A percentile compares a stretch with the other conserved stretches of the same genome.
Evolutionary conservation across 2,329 filamentous ascomycete genomes (phyloP).

Genomic region (Verticillium nubilum): DNA sequence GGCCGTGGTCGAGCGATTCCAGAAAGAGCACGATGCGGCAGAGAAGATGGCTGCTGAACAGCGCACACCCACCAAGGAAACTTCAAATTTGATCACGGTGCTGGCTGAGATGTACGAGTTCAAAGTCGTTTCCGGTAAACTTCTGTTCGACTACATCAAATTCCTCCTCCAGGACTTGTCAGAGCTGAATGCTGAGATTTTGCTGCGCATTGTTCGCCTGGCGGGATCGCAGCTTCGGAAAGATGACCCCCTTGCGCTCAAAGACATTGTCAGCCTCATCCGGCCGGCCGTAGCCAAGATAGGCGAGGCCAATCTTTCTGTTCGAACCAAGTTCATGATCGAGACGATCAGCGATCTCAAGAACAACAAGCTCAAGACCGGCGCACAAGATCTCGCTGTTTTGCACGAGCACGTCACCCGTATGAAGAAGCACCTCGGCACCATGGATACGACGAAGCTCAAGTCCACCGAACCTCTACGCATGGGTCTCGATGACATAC

Average conservation of each 20-base stretch:
- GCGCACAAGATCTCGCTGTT: slow-evolving; percentile 63
- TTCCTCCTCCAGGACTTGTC: slow-evolving; percentile 69
- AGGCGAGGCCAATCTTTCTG: slow-evolving; percentile 68
- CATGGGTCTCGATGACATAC: slow-evolving; percentile 76
- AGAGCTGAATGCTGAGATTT: slow-evolving; percentile 81
- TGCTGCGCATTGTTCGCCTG: slow-evolving; percentile 77
- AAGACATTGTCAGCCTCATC: slow-evolving; percentile 79
- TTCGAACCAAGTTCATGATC: slow-evolving; percentile 94
- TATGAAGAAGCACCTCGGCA: slow-evolving; percentile 84
- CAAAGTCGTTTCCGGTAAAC: slow-evolving; percentile 73
- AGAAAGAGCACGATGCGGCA: slow-evolving; percentile 52
- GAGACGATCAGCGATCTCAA: slow-evolving; percentile 93
- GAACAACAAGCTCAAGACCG: slow-evolving; percentile 83
- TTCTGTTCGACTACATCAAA: slow-evolving; percentile 89
- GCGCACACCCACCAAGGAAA: slow-evolving; percentile 45
- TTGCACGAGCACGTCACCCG: slow-evolving; percentile 76
- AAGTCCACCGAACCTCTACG: slow-evolving; percentile 78
- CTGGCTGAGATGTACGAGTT: slow-evolving; percentile 89
- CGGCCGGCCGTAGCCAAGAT: slow-evolving; percentile 64
- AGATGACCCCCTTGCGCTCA: slow-evolving; percentile 82
- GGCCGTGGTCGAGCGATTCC: slow-evolving; percentile 69
- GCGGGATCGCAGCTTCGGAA: slow-evolving; percentile 78
- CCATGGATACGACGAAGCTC: slow-evolving; percentile 60
- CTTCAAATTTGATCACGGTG: slow-evolving; percentile 74
- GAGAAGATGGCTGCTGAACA: slow-evolving; percentile 23